These are phyloP conservation scores for Seminavis robusta DNA, from an alignment of 108 stramenopile species.

Conservation along the genomic window DNA sequence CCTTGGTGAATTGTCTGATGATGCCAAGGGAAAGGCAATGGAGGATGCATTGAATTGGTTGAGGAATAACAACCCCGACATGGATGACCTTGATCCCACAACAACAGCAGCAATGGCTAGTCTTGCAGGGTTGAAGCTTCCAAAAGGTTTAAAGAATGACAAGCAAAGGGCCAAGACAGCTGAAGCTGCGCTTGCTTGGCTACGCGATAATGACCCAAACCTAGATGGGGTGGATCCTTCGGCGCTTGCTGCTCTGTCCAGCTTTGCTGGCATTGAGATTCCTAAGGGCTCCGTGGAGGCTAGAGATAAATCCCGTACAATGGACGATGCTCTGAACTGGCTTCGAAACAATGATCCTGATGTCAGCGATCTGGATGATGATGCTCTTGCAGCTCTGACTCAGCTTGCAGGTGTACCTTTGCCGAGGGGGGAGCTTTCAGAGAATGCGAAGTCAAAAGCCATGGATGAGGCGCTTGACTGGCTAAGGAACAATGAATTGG, in stretches of 20 bases:
- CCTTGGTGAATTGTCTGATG: slow-evolving; percentile 6
- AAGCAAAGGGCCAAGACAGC: slow-evolving; percentile 1
- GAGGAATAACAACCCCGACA: slow-evolving; percentile 31
- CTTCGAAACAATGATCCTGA: slow-evolving; percentile 19
- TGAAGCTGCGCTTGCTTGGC: slow-evolving; percentile 12
- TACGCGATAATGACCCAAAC: background rate
- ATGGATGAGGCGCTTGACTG: slow-evolving; percentile 43
- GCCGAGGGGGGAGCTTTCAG: background rate
- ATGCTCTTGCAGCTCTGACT: slow-evolving; percentile 1
- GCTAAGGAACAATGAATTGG: slow-evolving; percentile 29
- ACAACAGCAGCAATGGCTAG: background rate
- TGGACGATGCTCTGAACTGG: slow-evolving; percentile 36
- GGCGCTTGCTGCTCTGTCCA: slow-evolving; percentile 3
- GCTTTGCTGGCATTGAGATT: background rate
- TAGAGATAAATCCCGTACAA: slow-evolving; percentile 20
- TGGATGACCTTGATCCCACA: slow-evolving; percentile 20
- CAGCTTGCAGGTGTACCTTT: background rate
- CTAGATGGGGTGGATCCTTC: slow-evolving; percentile 8
- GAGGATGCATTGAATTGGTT: slow-evolving; percentile 45
- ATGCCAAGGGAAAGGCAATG: slow-evolving; percentile 34
- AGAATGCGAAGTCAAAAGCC: background rate
- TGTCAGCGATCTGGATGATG: background rate
- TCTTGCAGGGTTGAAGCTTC: background rate
- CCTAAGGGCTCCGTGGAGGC: slow-evolving; percentile 4
- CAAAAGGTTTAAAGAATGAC: background rate